A percentile compares a stretch with the other conserved stretches of the same genome.
phyloP scores from a whole-genome alignment of 805 yeast genomes.

The Teunomyces stri region DNA sequence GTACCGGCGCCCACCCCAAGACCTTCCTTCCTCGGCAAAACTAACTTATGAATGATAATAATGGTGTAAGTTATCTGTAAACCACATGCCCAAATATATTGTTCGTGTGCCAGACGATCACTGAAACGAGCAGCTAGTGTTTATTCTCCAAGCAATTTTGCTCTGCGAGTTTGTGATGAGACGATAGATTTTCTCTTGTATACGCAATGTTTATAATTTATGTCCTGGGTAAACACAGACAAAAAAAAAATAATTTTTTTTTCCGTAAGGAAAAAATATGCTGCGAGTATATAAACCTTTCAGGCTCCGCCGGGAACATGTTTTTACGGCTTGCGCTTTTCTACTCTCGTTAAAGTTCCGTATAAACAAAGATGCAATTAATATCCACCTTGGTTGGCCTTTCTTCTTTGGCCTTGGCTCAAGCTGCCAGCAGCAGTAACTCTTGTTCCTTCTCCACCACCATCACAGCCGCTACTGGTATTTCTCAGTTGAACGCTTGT shows the following conservation, averaged over 20 bases:
- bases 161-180: not conserved
- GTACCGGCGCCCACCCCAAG: not conserved
- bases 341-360: conserved; percentile 3
- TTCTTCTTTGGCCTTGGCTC: conserved; percentile 8
- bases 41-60: too few relatives aligned
- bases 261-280: not conserved
- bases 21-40: not conserved
- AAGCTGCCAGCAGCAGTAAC: conserved; percentile 11
- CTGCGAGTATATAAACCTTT: conserved; percentile 2
- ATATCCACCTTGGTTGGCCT: conserved; percentile 5
- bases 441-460: conserved; percentile 41
- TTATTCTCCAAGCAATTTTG: not conserved
- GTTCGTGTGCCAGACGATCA: too few relatives aligned
- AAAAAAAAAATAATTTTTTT: not conserved
- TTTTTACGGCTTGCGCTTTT: conserved; percentile 2
- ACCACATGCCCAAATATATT: too few relatives aligned
- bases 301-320: not conserved
- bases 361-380: conserved; percentile 6
- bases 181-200: not conserved
- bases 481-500: conserved; percentile 33
- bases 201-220: not conserved
- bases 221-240: not conserved
- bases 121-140: too few relatives aligned
- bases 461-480: conserved; percentile 37
- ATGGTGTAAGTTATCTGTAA: too few relatives aligned